Base-by-base conservation (phyloP, 2,329 filamentous ascomycete species). In the Fusarium bulbicola region DNA sequence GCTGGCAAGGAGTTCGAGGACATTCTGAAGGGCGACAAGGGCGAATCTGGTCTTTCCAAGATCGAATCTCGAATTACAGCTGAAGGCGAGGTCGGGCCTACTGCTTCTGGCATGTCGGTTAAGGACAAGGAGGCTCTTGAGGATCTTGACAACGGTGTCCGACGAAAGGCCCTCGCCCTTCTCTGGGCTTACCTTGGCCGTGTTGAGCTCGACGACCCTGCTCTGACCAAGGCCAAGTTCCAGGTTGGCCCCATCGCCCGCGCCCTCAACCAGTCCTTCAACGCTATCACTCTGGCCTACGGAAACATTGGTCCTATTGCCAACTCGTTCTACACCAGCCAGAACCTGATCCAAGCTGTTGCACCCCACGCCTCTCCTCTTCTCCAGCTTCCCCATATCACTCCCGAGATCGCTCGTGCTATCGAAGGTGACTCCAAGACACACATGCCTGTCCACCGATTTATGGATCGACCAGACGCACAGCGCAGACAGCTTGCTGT, bases 151-250 rank as follows among this genome's bases (percentile, higher is more conserved):
- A 92, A 92, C 74, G 91, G 92, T 43, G 88, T 90, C 30, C 92
- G 93, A 74, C 89, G 96, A 79, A 98, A 98, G 86, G 92, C 94
- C 13, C 86, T 98, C 49, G 94, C 92, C 57, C 87, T 99, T 63
- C 87, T 99, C 21, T 99, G 97, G 96, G 95, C 96, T 46, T 98
- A 99, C 81, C 89, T 98, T 53, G 94, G 93, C 68, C 93, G 96
- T 52, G 87, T 97, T 62, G 94, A 97, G 78, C 89, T 99, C 30
- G 92, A 93, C 47, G 95, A 97, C 78, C 82, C 89, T 59, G 86
- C 88, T 37, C 87, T 98, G 60, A 92, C 97, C 78, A 91, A 91
- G 80, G 91, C 95, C 82, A 99, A 98, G 85, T 95, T 93, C 80
- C 92, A 96, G 81, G 91, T 96, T 70, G 95, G 94, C 26, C 95